A percentile compares a stretch with the other conserved stretches of the same genome.
These are phyloP conservation scores for Carnegiea gigantea DNA, from an alignment of 179 eudicot genomes.

Conservation along the genomic window DNA sequence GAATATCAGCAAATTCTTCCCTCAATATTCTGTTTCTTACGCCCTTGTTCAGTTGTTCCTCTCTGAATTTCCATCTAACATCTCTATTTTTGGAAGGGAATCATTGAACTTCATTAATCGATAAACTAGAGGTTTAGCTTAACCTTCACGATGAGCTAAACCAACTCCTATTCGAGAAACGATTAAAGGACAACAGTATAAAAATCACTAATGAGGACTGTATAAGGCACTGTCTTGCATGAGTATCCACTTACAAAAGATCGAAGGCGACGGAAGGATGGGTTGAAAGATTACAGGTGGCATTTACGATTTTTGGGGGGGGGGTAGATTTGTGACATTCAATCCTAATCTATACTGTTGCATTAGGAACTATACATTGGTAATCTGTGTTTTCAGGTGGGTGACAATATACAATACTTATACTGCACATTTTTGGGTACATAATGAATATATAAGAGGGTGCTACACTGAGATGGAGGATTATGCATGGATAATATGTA, in stretches of 20 bases:
- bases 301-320: conserved; percentile 15
- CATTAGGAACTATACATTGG: conserved; percentile 10
- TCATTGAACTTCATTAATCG: background rate
- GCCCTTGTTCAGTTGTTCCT: background rate
- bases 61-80: background rate
- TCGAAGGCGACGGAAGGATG: background rate
- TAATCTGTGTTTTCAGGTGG: conserved; percentile 21
- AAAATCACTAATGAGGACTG: background rate
- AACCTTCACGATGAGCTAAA: background rate
- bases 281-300: conserved; percentile 19
- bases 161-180: background rate
- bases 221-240: background rate
- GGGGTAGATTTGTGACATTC: conserved; percentile 6
- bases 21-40: background rate
- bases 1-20: background rate
- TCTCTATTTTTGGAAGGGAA: background rate
- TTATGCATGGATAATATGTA: conserved; percentile 22
- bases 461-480: conserved; percentile 10
- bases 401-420: background rate
- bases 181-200: background rate
- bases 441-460: conserved; percentile 6
- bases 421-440: conserved; percentile 1
- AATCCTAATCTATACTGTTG: conserved; percentile 9
- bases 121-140: too few relatives aligned
- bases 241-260: background rate